Base-by-base conservation (phyloP, 495 filamentous ascomycete genomes). In the Penicillium cosmopolitanum region DNA sequence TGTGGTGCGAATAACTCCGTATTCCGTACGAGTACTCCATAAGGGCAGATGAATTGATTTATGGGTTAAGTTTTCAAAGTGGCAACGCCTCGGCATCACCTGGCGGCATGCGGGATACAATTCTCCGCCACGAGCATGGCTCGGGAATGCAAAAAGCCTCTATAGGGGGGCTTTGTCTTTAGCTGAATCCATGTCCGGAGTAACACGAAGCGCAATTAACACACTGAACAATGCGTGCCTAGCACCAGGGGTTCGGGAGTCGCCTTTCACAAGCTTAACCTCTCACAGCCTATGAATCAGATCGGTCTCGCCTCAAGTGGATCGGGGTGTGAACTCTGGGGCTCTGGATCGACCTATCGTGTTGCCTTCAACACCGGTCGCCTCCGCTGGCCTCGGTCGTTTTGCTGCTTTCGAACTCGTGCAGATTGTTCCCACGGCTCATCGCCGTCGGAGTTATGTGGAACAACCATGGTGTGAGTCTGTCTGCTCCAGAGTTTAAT, bases 261-360 rank as follows among this genome's bases (percentile, higher is more conserved):
- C 23, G 16, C 40, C 15, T 50, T 50, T 55, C 51, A 25, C 51
- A 50, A 44, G 51, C 57, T 36, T 55, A 35, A 33, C 60, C 60
- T 62, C 54, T 57, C 59, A 57, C 28, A 58, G 21, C 19, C 38
- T 46, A 28, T 46, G 52, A 40, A 52, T 63, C 61, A 56, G 51
- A 63, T 56, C 56, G 47, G 51, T 58, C 38, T 58, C 56, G 44
- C 56, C 36, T 44, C 36, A 10, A 53, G 70, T 73, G 68, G 68
- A 62, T 62, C 42, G 31, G 23, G 52, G 16, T 47, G 54, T 43
- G 67, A 70, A 71, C 67, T 58, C 61, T 58, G 66, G 69, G 64
- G 61, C 63, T 47, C 23, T 62, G 56, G 55, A 68, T 74, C 66
- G 67, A 43, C 67, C 64, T 72, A 69, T 67, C 55, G 53, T 40